Base-by-base conservation (phyloP, 306 rosid genomes). In the Acmispon strigosus region DNA sequence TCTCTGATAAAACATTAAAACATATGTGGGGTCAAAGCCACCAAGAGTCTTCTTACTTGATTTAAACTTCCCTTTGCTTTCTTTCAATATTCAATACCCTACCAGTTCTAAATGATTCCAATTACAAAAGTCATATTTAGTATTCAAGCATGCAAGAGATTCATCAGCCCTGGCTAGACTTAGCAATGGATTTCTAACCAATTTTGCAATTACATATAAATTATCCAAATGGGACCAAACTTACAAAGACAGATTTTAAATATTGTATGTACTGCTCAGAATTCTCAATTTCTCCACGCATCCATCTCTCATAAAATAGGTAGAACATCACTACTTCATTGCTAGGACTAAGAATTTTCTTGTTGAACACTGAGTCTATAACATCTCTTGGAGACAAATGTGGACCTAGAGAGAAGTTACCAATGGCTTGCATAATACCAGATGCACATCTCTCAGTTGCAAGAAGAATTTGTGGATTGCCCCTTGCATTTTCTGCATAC, bases 401-500 rank as follows among this genome's bases (percentile, higher is more conserved):
- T 48, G 86, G 83, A 80, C 98, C 98, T 10, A 89, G 74, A 60
- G 77, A 70, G 79, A 89, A 92, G 67, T 62, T 49, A 52, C 88
- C 86, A 69, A 92, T 83, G 32, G 94, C 94, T 82, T 89, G 85
- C 49, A 92, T 64, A 69, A 92, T 92, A 62, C 94, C 98, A 32
- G 85, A 96, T 11, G 94, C 94, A 81, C 98, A 92, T 62, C 96
- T 83, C 85, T 89, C 85, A 4, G 83, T 72, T 45, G 95, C 88
- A 83, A 76, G 88, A 73, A 84, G 61, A 10, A 87, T 74, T 37
- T 63, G 74, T 13, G 60, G 75, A 59, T 86, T 87, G 11, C 64
- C 76, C 72, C 68, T 80, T 24, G 74, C 89, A 74, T 87, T 84
- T 70, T 84, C 84, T 11, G 29, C 69, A 69, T 81, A 62, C 98